These are phyloP conservation scores for Gracilaria vermiculophylla DNA, from an alignment of 23 red algal species.

Conservation along the genomic window DNA sequence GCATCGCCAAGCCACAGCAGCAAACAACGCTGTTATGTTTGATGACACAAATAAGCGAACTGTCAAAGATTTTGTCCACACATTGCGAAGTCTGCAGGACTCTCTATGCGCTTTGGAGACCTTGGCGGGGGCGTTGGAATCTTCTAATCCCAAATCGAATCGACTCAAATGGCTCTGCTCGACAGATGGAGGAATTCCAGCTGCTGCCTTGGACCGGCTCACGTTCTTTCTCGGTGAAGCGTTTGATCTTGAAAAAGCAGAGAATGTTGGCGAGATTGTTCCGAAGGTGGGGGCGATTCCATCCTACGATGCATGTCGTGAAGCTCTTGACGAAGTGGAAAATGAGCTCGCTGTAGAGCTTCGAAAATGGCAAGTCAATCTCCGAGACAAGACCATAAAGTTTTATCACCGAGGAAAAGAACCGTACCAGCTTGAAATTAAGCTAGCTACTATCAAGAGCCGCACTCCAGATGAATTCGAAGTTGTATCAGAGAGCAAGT, in stretches of 20 bases:
- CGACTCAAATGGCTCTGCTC: conserved; percentile 73
- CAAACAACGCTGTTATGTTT: conserved; percentile 86
- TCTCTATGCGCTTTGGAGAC: conserved; percentile 65
- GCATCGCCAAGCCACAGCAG: conserved; percentile 69
- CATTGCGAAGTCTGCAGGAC: conserved; percentile 66
- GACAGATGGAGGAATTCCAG: conserved; percentile 41
- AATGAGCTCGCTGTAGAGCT: conserved; percentile 42
- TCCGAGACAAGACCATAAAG: conserved; percentile 57
- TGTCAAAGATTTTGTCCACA: conserved; percentile 77
- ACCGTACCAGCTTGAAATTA: conserved; percentile 91
- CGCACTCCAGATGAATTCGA: conserved; percentile 70
- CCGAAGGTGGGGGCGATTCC: conserved; percentile 48
- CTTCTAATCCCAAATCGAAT: conserved; percentile 25
- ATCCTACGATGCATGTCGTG: conserved; percentile 33
- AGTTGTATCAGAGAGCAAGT: conserved; percentile 88
- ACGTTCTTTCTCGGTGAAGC: conserved; percentile 63
- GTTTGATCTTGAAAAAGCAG: conserved; percentile 67
- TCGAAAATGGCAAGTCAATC: conserved; percentile 36
- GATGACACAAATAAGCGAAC: conserved; percentile 93
- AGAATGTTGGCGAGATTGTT: conserved; percentile 54
- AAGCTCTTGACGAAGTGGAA: conserved; percentile 61
- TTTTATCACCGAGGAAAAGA: conserved; percentile 93
- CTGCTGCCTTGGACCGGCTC: conserved; percentile 37
- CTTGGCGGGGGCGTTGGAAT: conserved; percentile 18
- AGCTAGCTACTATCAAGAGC: neutral